Evolutionary conservation across 176 grass and related monocot genomes (phyloP).

Genomic region (Juncus inflexus): DNA sequence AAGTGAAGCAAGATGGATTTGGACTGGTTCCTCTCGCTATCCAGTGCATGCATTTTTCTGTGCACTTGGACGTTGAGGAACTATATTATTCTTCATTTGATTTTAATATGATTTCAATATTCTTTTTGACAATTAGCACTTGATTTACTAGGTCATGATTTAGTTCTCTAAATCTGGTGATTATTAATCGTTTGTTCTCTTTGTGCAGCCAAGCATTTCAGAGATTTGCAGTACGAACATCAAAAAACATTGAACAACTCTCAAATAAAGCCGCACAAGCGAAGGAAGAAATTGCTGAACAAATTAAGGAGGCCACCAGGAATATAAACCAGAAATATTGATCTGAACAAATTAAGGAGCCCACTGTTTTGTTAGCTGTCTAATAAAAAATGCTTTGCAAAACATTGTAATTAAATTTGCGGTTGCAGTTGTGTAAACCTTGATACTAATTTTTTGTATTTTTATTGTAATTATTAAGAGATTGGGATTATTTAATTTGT

Average conservation of each 20-base stretch:
- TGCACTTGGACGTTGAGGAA: conserved; percentile 57
- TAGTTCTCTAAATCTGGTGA: not conserved
- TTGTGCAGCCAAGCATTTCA: conserved; percentile 52
- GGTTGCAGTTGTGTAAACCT: too few species aligned
- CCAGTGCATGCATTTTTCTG: conserved; percentile 32
- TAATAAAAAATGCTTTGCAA: too few species aligned
- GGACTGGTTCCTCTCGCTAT: conserved; percentile 63
- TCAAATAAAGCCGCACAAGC: conserved; percentile 45
- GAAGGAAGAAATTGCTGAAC: conserved; percentile 33
- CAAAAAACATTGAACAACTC: conserved; percentile 41
- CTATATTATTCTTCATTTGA: conserved; percentile 38
- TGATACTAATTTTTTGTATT: too few species aligned
- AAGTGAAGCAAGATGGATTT: conserved; percentile 42
- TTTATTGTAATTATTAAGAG: too few species aligned
- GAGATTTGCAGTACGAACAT: conserved; percentile 74
- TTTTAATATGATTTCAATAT: not conserved
- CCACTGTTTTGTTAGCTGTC: too few species aligned
- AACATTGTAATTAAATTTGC: too few species aligned
- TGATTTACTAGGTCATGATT: not conserved
- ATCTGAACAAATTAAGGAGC: too few species aligned
- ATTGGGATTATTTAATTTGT: too few species aligned
- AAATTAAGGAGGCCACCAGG: conserved; percentile 24
- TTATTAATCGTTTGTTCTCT: too few species aligned
- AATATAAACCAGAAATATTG: not conserved
- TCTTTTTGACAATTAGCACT: not conserved